Base-by-base conservation (phyloP, 805 yeast species). In the Ogataea zsoltii region DNA sequence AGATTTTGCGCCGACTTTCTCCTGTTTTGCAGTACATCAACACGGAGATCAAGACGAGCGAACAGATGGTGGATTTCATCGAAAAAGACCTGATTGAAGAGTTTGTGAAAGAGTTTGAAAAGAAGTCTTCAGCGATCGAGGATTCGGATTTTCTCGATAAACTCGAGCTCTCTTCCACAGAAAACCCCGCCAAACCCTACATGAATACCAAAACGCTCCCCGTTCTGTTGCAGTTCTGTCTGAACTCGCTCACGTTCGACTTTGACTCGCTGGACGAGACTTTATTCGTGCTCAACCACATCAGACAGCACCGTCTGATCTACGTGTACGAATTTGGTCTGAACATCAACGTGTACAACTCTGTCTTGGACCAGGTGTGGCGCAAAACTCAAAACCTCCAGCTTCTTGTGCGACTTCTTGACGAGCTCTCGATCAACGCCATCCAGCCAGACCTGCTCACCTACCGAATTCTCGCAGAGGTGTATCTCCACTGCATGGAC, bases 261-360 rank as follows among this genome's bases (percentile, higher is more conserved):
- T 66, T 66, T 34, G 52, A 63, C 39, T 46, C 61, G 1, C 42
- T 60, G n/a, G 60, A 54, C 43, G 63, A 58, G 26, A 53, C 67
- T 0, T 17, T 54, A 11, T 33, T 45, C 1, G 12, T 62, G 1
- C 45, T 61, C 15, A 51, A 58, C 19, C 49, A 45, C 28, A 61
- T 63, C 15, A 62, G 63, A 46, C 46, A 50, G 3, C 62, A 64
- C 41, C 49, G 51, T 12, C 54, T 61, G 5, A 61, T 65, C 4
- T 58, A 52, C 16, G 50, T 65, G n/a, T 66, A 62, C 44, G 61
- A 63, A 18, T 59, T 53, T 36, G 67, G 66, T 2, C 52, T 66
- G 42, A 57, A 61, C 33, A 58, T 56, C 9, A 60, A 60, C 25
- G 58, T 62, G 11, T 66, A 66, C 51, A 64, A 63, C 42, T 42